A percentile compares a stretch with the other conserved stretches of the same genome.
Evolutionary conservation across 768 basidiomycete species (phyloP).

Genomic region (Collybia sp.): DNA sequence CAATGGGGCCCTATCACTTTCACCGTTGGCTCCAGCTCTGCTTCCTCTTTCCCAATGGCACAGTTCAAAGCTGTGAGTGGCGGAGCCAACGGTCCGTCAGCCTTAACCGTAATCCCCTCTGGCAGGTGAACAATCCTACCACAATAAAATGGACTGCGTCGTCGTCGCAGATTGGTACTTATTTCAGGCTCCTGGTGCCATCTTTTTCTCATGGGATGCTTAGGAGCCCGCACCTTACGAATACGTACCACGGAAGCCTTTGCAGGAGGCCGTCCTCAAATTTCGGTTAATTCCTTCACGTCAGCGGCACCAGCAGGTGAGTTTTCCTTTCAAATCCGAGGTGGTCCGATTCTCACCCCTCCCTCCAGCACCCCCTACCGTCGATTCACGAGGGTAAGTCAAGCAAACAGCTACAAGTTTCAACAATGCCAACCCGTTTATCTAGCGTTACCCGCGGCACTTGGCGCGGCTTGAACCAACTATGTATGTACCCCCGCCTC

Average conservation of each 20-base stretch:
- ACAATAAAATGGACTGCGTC: conserved; percentile 37
- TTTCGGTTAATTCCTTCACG: conserved; percentile 39
- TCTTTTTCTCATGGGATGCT: neutral
- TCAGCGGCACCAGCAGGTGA: conserved; percentile 33
- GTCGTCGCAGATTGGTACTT: conserved; percentile 38
- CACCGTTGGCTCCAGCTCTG: conserved; percentile 35
- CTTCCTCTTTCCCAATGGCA: conserved; percentile 45
- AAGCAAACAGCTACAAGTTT: too few relatives aligned
- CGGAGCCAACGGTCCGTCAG: neutral
- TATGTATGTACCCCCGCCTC: conserved; percentile 23
- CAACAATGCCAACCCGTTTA: too few relatives aligned
- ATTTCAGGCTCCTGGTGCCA: neutral
- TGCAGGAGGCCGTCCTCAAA: conserved; percentile 40
- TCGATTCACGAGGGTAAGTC: conserved; percentile 40
- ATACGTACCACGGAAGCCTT: conserved; percentile 43
- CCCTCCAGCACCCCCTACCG: conserved; percentile 26
- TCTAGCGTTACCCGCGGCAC: conserved; percentile 42
- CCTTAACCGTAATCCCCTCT: neutral
- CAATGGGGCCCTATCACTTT: conserved; percentile 42
- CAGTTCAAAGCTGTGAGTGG: conserved; percentile 33
- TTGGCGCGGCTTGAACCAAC: conserved; percentile 42
- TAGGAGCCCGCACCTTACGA: conserved; percentile 39
- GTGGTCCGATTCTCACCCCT: neutral
- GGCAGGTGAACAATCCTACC: conserved; percentile 37
- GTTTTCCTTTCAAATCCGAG: conserved; percentile 1